These are phyloP conservation scores for Ogataea glucozyma DNA, from an alignment of 805 yeast genomes.

Conservation along the genomic window DNA sequence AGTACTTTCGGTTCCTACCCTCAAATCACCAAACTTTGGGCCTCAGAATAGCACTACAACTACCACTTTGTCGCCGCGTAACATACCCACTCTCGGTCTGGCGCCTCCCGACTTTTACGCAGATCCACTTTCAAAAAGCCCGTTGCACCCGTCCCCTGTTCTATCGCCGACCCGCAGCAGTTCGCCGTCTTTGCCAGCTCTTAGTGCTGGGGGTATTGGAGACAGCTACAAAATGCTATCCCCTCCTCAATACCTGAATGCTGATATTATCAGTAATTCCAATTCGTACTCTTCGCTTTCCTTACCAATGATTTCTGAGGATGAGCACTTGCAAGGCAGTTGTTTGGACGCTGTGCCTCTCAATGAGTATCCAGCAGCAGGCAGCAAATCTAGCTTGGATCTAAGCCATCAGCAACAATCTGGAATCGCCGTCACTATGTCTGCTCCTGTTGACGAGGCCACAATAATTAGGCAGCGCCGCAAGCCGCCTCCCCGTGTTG, in stretches of 20 bases:
- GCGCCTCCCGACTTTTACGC: constrained; percentile 14
- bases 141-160: constrained; percentile 13
- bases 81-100: not conserved
- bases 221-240: constrained; percentile 10
- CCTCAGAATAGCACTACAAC: not conserved
- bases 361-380: not conserved
- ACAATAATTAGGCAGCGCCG: constrained; percentile 6
- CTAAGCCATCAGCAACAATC: constrained; percentile 7
- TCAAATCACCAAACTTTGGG: constrained; percentile 15
- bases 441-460: not conserved
- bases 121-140: constrained; percentile 15
- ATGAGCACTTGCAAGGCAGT: constrained; percentile 11
- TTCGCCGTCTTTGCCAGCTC: constrained; percentile 9
- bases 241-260: constrained; percentile 8
- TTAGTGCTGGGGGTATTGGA: constrained; percentile 9
- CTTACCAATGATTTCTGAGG: constrained; percentile 26
- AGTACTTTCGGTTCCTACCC: constrained; percentile 12
- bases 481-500: constrained; percentile 22
- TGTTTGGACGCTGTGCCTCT: constrained; percentile 1
- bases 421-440: too few relatives aligned
- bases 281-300: constrained; percentile 23
- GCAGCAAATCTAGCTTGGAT: constrained; percentile 6
- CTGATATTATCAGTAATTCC: constrained; percentile 12
- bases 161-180: constrained; percentile 13
- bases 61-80: not conserved